A percentile compares a stretch with the other conserved stretches of the same genome.
phyloP scores from a whole-genome alignment of 305 asterid species.

The Galium porrigens region DNA sequence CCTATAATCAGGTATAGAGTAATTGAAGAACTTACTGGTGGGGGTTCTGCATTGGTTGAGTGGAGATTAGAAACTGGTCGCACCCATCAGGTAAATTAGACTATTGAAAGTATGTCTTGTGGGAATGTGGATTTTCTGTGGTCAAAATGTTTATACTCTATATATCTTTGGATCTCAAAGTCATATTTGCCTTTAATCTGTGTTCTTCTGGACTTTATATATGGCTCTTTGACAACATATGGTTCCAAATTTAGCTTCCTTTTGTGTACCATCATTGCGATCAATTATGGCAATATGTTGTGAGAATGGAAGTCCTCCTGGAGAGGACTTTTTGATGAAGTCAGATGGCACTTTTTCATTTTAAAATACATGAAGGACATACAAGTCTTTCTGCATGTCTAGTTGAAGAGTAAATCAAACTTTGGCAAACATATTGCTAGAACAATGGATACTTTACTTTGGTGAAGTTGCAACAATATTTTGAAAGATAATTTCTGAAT shows the following conservation, averaged over 20 bases:
- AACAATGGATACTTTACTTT: background rate
- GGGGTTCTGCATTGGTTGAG: conserved; percentile 76
- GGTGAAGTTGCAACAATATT: background rate
- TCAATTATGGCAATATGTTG: background rate
- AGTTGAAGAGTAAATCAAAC: background rate
- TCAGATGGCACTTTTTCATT: background rate
- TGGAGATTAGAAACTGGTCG: conserved; percentile 98
- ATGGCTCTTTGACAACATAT: background rate
- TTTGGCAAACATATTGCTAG: background rate
- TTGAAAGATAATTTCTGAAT: background rate
- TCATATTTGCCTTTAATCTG: background rate
- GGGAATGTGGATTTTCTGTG: background rate
- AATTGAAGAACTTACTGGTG: conserved; percentile 66
- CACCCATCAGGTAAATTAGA: conserved; percentile 62
- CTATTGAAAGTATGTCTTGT: background rate
- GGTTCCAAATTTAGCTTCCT: background rate
- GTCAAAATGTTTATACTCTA: background rate
- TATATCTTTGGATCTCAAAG: background rate
- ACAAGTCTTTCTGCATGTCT: background rate
- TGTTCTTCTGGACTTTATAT: background rate
- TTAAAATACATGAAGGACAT: background rate
- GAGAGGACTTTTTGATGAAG: background rate
- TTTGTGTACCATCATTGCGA: background rate
- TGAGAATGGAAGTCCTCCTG: background rate
- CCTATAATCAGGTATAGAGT: conserved; percentile 56